These are phyloP conservation scores for Globisporangium megalacanthum DNA, from an alignment of 352 stramenopile species.

Conservation along the genomic window DNA sequence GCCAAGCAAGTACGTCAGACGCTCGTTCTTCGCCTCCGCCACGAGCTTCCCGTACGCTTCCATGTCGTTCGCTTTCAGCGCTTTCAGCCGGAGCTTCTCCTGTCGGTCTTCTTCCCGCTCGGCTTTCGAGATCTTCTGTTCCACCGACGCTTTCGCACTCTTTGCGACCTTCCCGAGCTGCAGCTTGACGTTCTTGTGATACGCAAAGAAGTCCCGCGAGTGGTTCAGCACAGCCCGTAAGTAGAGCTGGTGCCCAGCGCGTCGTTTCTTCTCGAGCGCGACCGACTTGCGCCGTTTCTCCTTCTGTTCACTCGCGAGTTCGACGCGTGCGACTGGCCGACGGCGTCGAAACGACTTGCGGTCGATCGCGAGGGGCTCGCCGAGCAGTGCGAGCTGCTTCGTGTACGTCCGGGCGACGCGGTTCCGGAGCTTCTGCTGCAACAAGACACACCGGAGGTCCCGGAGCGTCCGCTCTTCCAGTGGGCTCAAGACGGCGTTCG, in stretches of 20 bases:
- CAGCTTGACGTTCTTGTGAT: slow-evolving; percentile 80
- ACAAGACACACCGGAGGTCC: slow-evolving; percentile 57
- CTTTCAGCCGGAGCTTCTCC: slow-evolving; percentile 86
- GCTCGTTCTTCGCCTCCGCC: slow-evolving; percentile 97
- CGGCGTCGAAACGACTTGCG: slow-evolving; percentile 72
- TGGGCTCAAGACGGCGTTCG: slow-evolving; percentile 27
- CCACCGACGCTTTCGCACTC: slow-evolving; percentile 68
- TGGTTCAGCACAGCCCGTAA: slow-evolving; percentile 79
- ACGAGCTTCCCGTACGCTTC: slow-evolving; percentile 96
- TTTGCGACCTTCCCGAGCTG: slow-evolving; percentile 66
- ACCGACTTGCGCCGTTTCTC: slow-evolving; percentile 81
- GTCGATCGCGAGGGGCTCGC: slow-evolving; percentile 59
- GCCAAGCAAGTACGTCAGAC: slow-evolving; percentile 94
- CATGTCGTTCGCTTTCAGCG: slow-evolving; percentile 96
- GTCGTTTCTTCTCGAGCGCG: slow-evolving; percentile 77
- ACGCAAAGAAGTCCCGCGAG: slow-evolving; percentile 81
- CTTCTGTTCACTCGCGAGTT: slow-evolving; percentile 64
- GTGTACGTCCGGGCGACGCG: slow-evolving; percentile 59
- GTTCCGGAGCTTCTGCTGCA: slow-evolving; percentile 69
- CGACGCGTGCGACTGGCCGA: slow-evolving; percentile 49
- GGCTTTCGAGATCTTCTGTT: slow-evolving; percentile 67
- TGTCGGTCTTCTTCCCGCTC: slow-evolving; percentile 85
- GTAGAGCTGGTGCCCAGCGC: slow-evolving; percentile 72
- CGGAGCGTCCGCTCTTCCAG: slow-evolving; percentile 44
- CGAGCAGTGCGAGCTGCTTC: slow-evolving; percentile 54